Conservation (phyloP, 768 basidiomycete species). For the Erythrobasidium yunnanense region DNA sequence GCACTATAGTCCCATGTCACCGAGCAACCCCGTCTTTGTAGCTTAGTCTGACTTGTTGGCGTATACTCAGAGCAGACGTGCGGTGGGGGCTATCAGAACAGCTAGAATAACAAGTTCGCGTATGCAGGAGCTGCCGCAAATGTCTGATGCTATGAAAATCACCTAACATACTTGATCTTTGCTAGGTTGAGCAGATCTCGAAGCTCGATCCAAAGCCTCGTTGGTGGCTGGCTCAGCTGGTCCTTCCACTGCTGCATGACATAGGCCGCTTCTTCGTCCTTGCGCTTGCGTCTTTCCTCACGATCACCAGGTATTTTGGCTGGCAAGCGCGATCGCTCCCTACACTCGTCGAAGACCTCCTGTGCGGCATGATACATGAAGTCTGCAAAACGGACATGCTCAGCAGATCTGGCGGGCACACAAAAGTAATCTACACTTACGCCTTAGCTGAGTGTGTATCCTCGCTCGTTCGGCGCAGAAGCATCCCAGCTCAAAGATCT, state of each 20-base stretch:
- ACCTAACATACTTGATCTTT: background rate
- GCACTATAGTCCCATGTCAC: too few species aligned
- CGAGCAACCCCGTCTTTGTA: too few species aligned
- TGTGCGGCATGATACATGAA: conserved; percentile 2
- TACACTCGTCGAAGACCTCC: background rate
- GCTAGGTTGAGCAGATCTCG: conserved; percentile 4
- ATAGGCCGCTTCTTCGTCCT: conserved; percentile 3
- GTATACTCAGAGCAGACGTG: too few species aligned
- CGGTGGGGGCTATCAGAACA: too few species aligned
- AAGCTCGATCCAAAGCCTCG: background rate
- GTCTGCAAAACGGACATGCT: background rate
- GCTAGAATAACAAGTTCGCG: too few species aligned
- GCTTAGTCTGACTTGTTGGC: too few species aligned
- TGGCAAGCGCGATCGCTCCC: background rate
- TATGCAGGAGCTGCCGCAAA: too few species aligned
- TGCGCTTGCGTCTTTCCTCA: background rate
- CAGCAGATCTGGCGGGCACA: too few species aligned
- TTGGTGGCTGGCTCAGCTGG: background rate
- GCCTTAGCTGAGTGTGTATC: conserved; percentile 3
- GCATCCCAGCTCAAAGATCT: background rate
- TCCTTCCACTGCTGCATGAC: background rate
- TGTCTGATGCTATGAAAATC: too few species aligned
- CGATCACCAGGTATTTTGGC: conserved; percentile 1
- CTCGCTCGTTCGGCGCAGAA: conserved; percentile 19
- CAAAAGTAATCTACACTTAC: background rate